Percentiles rank a stretch among this genome's conserved stretches.
These are phyloP conservation scores for Brachypodium distachyon DNA, from an alignment of 202 grass and related monocot genomes.

Conservation along the genomic window DNA sequence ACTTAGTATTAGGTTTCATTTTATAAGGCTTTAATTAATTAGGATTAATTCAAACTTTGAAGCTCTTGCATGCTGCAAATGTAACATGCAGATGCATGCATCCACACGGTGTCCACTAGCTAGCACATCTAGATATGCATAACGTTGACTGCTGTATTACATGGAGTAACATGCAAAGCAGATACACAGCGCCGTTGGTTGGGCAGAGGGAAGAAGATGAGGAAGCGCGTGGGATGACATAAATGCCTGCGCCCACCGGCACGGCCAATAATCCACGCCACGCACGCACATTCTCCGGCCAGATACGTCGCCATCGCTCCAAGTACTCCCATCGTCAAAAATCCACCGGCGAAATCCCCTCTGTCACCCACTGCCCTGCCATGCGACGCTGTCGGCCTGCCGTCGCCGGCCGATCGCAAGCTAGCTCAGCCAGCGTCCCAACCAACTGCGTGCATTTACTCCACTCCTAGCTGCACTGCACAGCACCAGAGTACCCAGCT, in stretches of 20 bases:
- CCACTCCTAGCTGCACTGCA: not conserved
- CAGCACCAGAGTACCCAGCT: not conserved
- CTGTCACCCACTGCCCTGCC: not conserved
- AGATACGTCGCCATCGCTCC: not conserved
- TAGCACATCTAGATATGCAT: not conserved
- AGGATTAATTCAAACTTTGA: no score
- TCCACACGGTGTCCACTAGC: not conserved
- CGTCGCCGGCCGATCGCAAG: not conserved
- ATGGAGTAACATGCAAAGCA: no score
- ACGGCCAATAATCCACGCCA: not conserved
- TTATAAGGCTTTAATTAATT: no score
- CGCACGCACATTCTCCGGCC: not conserved
- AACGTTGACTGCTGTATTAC: not conserved
- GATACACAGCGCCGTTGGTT: no score
- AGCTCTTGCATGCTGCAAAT: not conserved
- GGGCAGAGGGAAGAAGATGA: not conserved
- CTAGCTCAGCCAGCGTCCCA: not conserved
- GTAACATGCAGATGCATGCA: not conserved
- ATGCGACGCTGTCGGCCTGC: not conserved
- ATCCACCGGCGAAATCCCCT: not conserved
- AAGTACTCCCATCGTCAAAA: not conserved
- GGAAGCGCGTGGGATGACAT: not conserved
- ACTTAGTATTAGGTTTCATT: not conserved
- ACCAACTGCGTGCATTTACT: not conserved
- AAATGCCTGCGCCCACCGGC: constrained; percentile 1